Conservation (phyloP, 805 yeast genomes). For the Starmerella asiatica region DNA sequence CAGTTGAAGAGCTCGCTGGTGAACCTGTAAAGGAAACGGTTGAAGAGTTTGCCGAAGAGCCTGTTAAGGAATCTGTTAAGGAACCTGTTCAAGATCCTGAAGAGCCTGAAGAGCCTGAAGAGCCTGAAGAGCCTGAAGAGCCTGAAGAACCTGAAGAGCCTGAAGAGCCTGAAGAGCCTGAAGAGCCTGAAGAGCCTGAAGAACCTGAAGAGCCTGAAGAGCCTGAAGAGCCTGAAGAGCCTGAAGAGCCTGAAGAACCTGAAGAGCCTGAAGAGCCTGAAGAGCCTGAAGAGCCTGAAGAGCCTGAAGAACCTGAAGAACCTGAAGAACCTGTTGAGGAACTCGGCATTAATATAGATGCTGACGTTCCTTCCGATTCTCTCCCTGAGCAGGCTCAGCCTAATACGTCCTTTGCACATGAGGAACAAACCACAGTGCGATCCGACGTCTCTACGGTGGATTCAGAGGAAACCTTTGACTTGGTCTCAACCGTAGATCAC, state of each 20-base stretch:
- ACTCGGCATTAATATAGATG: too few species aligned
- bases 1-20: background rate
- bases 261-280: background rate
- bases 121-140: background rate
- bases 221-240: background rate
- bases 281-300: background rate
- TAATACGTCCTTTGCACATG: too few species aligned
- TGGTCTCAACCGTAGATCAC: slow-evolving; percentile 2
- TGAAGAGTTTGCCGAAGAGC: background rate
- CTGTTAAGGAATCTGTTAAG: slow-evolving; percentile 1
- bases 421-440: slow-evolving; percentile 1
- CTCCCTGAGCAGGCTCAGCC: too few species aligned
- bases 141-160: background rate
- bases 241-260: slow-evolving; percentile 1
- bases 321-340: too few species aligned
- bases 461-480: background rate
- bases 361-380: too few species aligned
- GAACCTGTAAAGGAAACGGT: background rate
- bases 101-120: slow-evolving; percentile 1
- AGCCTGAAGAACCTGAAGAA: background rate
- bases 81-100: background rate
- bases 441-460: background rate
- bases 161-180: background rate
- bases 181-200: background rate
- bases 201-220: background rate